These are phyloP conservation scores for Phytophthora fragariae DNA, from an alignment of 352 stramenopile species.

Conservation along the genomic window DNA sequence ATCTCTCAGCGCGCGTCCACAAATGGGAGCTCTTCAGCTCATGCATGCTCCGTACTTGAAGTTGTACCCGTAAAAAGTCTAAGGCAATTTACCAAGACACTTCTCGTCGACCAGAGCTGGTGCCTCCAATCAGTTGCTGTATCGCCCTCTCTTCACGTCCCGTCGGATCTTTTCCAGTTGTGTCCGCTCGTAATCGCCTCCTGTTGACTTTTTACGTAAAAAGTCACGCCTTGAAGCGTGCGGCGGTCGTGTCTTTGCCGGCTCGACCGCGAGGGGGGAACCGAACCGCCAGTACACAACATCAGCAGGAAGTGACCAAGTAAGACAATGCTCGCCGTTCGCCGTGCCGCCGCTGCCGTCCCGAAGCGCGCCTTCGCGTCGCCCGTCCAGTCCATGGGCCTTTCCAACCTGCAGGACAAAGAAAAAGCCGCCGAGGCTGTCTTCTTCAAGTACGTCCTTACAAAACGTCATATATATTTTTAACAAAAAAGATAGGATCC, in stretches of 20 bases:
- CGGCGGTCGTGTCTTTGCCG: constrained; percentile 28
- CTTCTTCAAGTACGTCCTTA: constrained; percentile 85
- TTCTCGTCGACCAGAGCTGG: constrained; percentile 17
- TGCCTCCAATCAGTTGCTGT: background rate
- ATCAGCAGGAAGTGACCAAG: constrained; percentile 13
- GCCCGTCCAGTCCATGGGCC: constrained; percentile 55
- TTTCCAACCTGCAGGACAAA: constrained; percentile 68
- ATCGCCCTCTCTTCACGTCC: background rate
- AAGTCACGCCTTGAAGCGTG: constrained; percentile 32
- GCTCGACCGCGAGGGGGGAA: constrained; percentile 4
- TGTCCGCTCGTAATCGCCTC: constrained; percentile 11
- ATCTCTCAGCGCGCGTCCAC: background rate
- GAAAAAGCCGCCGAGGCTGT: constrained; percentile 77
- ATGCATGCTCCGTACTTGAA: constrained; percentile 16
- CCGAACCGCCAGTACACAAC: constrained; percentile 30
- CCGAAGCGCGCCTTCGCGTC: constrained; percentile 60
- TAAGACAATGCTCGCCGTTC: constrained; percentile 67
- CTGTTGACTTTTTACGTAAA: constrained; percentile 40
- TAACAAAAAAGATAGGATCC: background rate
- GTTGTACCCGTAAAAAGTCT: constrained; percentile 34
- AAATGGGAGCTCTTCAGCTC: background rate
- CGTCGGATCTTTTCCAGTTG: constrained; percentile 1
- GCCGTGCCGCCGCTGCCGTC: constrained; percentile 55
- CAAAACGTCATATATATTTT: no score
- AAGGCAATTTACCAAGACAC: constrained; percentile 3